Evolutionary conservation across 2,329 filamentous ascomycete species (phyloP).

Genomic region (Lecanosticta acicola): DNA sequence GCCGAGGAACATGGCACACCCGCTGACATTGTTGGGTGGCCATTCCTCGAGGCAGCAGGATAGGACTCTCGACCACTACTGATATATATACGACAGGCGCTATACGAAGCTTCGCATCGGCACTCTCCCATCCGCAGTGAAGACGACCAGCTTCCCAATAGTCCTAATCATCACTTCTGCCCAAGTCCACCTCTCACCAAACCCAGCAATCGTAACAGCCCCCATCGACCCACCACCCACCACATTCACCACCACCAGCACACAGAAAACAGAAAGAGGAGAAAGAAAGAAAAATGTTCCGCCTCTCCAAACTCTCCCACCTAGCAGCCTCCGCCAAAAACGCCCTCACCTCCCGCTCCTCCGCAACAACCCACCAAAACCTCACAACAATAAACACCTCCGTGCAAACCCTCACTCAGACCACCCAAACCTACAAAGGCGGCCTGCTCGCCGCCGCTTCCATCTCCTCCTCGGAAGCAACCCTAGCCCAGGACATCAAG

Average conservation of each 20-base stretch:
- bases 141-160: too few relatives aligned
- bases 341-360: constrained; percentile 15
- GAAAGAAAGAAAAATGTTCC: constrained; percentile 10
- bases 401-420: constrained; percentile 14
- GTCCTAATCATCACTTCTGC: too few relatives aligned
- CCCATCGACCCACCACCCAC: neutral
- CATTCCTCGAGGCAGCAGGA: neutral
- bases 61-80: neutral
- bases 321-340: constrained; percentile 18
- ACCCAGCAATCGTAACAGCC: neutral
- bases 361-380: constrained; percentile 16
- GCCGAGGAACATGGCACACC: neutral
- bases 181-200: too few relatives aligned
- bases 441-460: constrained; percentile 20
- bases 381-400: constrained; percentile 19
- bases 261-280: neutral
- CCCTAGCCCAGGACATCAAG: constrained; percentile 18
- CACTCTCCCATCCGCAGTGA: too few relatives aligned
- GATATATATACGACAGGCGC: too few relatives aligned
- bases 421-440: constrained; percentile 13
- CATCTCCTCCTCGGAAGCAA: constrained; percentile 21
- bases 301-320: constrained; percentile 19
- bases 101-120: too few relatives aligned
- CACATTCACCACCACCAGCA: neutral
- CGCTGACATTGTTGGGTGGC: neutral